Evolutionary conservation across 176 grass and related monocot species (phyloP), one percentile per base, ranked within the genome.

Genomic region (bread wheat (Triticum aestivum)): DNA sequence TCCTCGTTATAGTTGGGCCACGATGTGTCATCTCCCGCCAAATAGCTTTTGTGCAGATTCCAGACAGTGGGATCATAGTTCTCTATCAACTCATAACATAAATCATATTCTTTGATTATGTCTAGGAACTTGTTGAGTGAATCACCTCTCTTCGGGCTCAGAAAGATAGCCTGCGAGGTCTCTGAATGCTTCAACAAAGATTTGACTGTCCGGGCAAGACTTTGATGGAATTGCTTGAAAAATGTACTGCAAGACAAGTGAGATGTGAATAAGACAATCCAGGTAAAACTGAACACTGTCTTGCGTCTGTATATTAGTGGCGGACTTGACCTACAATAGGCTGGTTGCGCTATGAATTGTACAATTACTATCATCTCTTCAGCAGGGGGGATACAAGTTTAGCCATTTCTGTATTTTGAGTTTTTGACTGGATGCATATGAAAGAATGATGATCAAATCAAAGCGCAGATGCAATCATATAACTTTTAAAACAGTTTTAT

Each of bases 111-210:
- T 87, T 79, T 83, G 69, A 90, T 79, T 75, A 44, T 87, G 62
- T 83, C 79, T 39, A 96, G 32, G 78, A 99, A 99, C 61, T 89
- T 96, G 49, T 91, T 82, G 5, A 99, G 76, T 69, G 97, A 96
- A 85, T 99, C 87, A n/a, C 97, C 97, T 94, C 92, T 94, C 83
- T 90, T 90, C 11, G 97, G 97, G 62, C 94, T 82, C 58, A 99
- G 47, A 87, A 99, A 96, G 85, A 96, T 91, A 63, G 92, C 97
- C 17, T 93, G 86, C 9, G 94, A 99, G 61, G 71, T 66, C 59
- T 84, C 45, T 4, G 94, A 94, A 77, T 65, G 75, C 89, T 89
- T 89, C 90, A 99, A 47, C 51, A 96, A 49, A 10, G 80, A 82
- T 80, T 88, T 94, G 41, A 99, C 83, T 72, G 70, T 63, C 24